These are phyloP conservation scores for Erythrobasidium yunnanense DNA, from an alignment of 768 basidiomycete species.

Conservation along the genomic window DNA sequence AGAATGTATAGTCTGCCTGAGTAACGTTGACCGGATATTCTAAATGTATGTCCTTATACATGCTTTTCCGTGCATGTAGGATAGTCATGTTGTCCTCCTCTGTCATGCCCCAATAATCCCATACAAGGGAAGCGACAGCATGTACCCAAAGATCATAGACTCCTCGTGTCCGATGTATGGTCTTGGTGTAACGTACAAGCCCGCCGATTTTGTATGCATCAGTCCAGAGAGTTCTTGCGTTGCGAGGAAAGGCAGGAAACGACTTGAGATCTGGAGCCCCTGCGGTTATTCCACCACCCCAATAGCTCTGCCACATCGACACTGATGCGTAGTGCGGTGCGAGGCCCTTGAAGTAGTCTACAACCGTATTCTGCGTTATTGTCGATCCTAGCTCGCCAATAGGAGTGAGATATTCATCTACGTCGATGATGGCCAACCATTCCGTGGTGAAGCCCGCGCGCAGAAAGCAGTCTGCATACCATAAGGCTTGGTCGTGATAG, in stretches of 20 bases:
- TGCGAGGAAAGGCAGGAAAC: neutral
- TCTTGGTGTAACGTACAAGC: neutral
- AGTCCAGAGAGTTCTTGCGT: neutral
- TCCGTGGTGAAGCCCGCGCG: neutral
- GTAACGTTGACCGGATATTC: too few relatives aligned
- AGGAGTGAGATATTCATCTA: neutral
- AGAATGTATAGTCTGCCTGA: too few relatives aligned
- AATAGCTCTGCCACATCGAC: neutral
- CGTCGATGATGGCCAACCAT: neutral
- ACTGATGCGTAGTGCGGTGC: neutral
- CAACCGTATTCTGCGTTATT: neutral
- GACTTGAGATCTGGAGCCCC: neutral
- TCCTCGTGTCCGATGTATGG: neutral
- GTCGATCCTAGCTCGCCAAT: neutral
- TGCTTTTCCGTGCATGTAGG: neutral
- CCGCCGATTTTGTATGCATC: neutral
- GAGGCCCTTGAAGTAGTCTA: neutral
- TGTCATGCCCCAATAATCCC: neutral
- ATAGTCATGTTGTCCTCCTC: neutral
- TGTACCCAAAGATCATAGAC: neutral
- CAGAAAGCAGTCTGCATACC: neutral
- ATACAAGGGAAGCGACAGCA: neutral
- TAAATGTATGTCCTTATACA: neutral
- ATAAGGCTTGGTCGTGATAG: neutral
- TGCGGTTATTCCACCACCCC: neutral